phyloP scores from a whole-genome alignment of 257 asterid species.

The Asclepias syriaca region DNA sequence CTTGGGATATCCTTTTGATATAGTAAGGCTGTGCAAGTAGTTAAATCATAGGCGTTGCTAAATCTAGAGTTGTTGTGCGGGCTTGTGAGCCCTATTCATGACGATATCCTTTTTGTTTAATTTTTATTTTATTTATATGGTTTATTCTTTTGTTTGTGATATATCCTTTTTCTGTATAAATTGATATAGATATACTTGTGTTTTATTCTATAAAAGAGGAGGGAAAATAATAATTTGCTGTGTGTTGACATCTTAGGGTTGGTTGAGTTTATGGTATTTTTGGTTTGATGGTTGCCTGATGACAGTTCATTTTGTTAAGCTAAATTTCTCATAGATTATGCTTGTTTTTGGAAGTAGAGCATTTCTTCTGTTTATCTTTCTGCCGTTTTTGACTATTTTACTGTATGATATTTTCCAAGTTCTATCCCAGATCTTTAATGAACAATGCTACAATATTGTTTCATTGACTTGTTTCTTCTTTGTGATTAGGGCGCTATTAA shows the following conservation, averaged over 20 bases:
- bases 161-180: background rate
- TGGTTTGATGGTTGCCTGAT: background rate
- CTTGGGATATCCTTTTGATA: too few species aligned
- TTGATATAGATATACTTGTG: background rate
- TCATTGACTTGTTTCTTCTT: slow-evolving; percentile 18
- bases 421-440: background rate
- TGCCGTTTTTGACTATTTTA: background rate
- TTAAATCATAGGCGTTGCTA: too few species aligned
- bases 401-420: background rate
- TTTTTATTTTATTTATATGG: background rate
- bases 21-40: too few species aligned
- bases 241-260: background rate
- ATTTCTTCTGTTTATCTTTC: background rate
- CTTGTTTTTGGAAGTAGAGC: background rate
- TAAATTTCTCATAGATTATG: background rate
- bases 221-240: background rate
- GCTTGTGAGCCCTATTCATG: too few species aligned
- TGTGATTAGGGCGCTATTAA: slow-evolving; percentile 82
- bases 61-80: too few species aligned
- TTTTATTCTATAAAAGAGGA: background rate
- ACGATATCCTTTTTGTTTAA: background rate
- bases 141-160: background rate
- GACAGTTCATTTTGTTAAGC: background rate
- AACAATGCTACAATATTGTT: background rate
- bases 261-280: background rate